phyloP scores from a whole-genome alignment of 1,284 basidiomycete genomes.

The Fereydounia khargensis region DNA sequence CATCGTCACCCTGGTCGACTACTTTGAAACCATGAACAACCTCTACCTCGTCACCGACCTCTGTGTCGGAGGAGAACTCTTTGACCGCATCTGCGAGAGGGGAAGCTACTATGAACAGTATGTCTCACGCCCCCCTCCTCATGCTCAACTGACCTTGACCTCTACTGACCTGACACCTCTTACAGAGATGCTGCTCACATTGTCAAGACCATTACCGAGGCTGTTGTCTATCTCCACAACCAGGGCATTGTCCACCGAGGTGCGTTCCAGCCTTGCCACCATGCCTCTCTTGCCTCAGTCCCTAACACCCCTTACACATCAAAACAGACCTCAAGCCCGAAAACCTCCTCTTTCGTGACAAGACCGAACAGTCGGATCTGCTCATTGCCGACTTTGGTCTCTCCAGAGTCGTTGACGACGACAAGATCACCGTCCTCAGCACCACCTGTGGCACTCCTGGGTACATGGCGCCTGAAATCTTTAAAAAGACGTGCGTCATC shows the following conservation, averaged over 20 bases:
- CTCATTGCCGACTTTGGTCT: conserved; percentile 98
- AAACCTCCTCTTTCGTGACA: conserved; percentile 89
- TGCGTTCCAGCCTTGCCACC: conserved; percentile 52
- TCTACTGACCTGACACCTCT: neutral
- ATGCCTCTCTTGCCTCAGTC: neutral
- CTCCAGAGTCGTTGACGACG: conserved; percentile 78
- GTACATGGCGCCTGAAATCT: conserved; percentile 99
- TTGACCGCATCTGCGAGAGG: conserved; percentile 96
- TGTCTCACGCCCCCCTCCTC: neutral
- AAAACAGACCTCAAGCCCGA: conserved; percentile 86
- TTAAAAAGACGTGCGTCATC: conserved; percentile 67
- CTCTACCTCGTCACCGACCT: conserved; percentile 83
- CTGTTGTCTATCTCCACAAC: conserved; percentile 88
- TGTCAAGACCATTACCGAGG: conserved; percentile 78
- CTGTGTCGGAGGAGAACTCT: conserved; percentile 95
- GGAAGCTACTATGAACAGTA: conserved; percentile 93
- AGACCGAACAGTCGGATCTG: conserved; percentile 86
- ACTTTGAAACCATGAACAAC: conserved; percentile 96
- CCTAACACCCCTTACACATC: neutral
- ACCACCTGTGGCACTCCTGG: conserved; percentile 91
- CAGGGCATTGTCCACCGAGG: conserved; percentile 94
- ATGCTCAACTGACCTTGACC: neutral
- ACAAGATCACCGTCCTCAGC: conserved; percentile 81
- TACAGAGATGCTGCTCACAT: conserved; percentile 83
- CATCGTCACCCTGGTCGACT: conserved; percentile 74